Evolutionary conservation across 1,284 basidiomycete species (phyloP), one percentile per base, ranked within the genome.

Genomic region (Cryptococcus neoformans): DNA sequence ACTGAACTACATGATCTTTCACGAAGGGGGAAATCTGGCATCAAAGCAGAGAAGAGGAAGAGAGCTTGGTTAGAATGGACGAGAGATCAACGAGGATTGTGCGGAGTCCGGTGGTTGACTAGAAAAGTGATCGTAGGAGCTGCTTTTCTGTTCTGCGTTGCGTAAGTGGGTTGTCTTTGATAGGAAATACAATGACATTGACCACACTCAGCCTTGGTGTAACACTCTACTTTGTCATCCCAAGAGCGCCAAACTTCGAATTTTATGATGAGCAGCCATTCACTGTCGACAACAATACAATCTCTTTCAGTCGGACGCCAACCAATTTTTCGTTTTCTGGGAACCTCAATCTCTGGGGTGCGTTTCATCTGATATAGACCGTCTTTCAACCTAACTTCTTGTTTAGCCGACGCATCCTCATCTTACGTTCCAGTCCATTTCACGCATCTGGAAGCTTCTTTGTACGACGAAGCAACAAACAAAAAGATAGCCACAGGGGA

Each of bases 281-380:
- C 41, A 70, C 71, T 4, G 79, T 81, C 28, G 85, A 87, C 12
- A 83, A 81, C 51, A 82, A 84, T 1, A 83, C 82, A 0, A 62
- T 75, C 47, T 71, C 77, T 17, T 91, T 92, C 79, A 85, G 82
- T 44, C 83, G 87, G 52, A 70, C 80, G 0, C 90, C 90, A 0
- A 85, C 91, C 50, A 93, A 93, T 75, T 94, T 92, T 75, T 85
- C 87, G 16, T 94, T 93, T 80, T 81, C 87, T 2, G 89, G 85
- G 1, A 79, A 82, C 49, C 84, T 89, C 17, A 81, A 86, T 46
- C 79, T 94, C 8, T 82, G 89, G 66, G 75, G 75, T 74, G 36
- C 57, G 71, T 62, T 40, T 38, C n/a, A 21, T n/a, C 37, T 21
- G 9, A 34, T 38, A 21, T n/a, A 17, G 8, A 9, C 21, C 36